Conservation (phyloP, 192 early-diverging fungal genomes). For the Dissophora globulifera region DNA sequence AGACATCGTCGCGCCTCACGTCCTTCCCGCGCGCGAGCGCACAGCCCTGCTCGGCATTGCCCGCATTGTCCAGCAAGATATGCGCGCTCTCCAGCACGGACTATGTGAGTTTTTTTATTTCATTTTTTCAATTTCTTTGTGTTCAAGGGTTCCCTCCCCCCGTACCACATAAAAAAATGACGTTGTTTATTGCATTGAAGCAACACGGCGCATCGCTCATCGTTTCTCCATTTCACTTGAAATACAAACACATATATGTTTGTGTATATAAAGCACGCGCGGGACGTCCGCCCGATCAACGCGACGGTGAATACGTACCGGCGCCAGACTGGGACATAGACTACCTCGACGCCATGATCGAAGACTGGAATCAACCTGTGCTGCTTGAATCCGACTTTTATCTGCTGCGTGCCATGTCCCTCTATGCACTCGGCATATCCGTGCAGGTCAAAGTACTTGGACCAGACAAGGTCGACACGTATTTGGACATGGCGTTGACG, state of each 20-base stretch:
- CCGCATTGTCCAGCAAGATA: constrained; percentile 13
- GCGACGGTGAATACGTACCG: constrained; percentile 3
- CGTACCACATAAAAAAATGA: no score
- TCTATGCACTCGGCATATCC: constrained; percentile 18
- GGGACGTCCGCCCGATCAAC: constrained; percentile 30
- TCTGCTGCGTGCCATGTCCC: constrained; percentile 12
- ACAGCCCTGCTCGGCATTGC: constrained; percentile 4
- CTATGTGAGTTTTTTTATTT: constrained; percentile 18
- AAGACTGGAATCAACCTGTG: constrained; percentile 27
- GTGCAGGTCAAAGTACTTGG: constrained; percentile 10
- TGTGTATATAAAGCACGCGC: constrained; percentile 3
- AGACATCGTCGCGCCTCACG: no score
- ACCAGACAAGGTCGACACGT: constrained; percentile 2
- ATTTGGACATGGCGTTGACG: constrained; percentile 19
- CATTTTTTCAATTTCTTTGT: no score
- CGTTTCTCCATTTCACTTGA: background rate
- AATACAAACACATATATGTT: background rate
- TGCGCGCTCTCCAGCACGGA: constrained; percentile 7
- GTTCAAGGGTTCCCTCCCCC: no score
- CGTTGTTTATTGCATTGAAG: no score
- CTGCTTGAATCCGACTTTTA: constrained; percentile 22
- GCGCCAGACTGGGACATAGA: constrained; percentile 33
- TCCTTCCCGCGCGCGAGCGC: no score
- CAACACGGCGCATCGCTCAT: no score
- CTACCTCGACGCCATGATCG: constrained; percentile 1